Base-by-base conservation (phyloP, 208 protist species). In the Herpetomonas muscarum region DNA sequence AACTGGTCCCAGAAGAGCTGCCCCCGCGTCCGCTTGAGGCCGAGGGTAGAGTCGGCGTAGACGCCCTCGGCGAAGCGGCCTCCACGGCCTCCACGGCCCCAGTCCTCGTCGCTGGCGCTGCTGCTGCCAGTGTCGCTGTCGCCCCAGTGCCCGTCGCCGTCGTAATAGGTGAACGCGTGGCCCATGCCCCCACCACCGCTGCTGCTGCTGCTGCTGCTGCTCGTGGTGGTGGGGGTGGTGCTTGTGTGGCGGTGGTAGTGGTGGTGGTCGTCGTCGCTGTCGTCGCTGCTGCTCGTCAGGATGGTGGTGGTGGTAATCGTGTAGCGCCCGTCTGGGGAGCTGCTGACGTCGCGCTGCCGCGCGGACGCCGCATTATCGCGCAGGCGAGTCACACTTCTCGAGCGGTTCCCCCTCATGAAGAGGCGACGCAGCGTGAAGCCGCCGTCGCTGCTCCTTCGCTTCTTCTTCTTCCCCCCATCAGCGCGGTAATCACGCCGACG, bases 1-100 rank as follows among this genome's bases (percentile, higher is more conserved):
- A 59, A 61, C 39, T 61, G 44, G 19, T 30, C 29, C 28, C 4
- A n/a, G 48, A 53, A 53, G 17, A 46, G 15, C 9, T 22, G 41
- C 5, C 6, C 5, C 15, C 41, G 15, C 41, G 41, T 24, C 15
- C 15, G 15, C 15, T 12, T n/a, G n/a, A n/a, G n/a, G n/a, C n/a
- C n/a, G n/a, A n/a, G n/a, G n/a, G n/a, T n/a, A n/a, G n/a, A n/a
- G n/a, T n/a, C n/a, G n/a, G n/a, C n/a, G n/a, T n/a, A n/a, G n/a
- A n/a, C n/a, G n/a, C n/a, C n/a, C n/a, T n/a, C n/a, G n/a, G n/a
- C n/a, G n/a, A n/a, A n/a, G n/a, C 10, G 4, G 41, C 15, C 41
- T 22, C 41, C 41, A 12, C 41, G 41, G 10, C 41, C 17, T 39
- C 34, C 13, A 17, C 34, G 6, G 6, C 34, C 34, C 13, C 34